phyloP scores from a whole-genome alignment of 139 green algal genomes.

The Choricystis sp. region DNA sequence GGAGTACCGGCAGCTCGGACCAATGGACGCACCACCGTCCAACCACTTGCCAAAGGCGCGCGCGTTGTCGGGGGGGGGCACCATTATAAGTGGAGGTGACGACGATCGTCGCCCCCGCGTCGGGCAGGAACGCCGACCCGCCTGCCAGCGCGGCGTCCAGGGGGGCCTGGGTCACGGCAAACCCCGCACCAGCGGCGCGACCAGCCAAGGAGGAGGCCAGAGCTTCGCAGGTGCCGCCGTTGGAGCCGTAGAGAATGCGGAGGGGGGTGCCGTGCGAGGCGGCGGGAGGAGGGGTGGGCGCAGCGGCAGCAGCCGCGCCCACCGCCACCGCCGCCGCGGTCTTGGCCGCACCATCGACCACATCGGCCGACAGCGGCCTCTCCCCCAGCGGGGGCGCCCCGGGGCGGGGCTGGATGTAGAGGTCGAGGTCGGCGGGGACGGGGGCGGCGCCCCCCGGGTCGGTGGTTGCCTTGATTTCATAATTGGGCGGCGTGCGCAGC shows the following conservation, averaged over 20 bases:
- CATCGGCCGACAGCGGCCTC: not conserved
- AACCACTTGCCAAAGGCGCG: conserved; percentile 6
- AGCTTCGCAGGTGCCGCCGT: conserved; percentile 13
- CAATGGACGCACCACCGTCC: not conserved
- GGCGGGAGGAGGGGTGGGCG: not conserved
- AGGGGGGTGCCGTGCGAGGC: conserved; percentile 6
- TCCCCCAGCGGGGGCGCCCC: not conserved
- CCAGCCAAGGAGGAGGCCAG: conserved; percentile 1
- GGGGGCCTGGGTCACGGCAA: not conserved
- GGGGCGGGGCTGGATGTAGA: conserved; percentile 1
- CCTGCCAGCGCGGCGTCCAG: conserved; percentile 6
- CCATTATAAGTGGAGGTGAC: conserved; percentile 13
- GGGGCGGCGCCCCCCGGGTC: conserved; percentile 9
- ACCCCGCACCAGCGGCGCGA: conserved; percentile 4
- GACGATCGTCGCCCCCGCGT: conserved; percentile 1
- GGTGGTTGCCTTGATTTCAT: not conserved
- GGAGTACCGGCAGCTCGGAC: not conserved
- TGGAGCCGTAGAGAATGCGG: conserved; percentile 12
- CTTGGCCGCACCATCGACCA: too few species aligned
- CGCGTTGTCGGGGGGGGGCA: conserved; percentile 13
- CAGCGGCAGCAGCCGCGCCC: too few species aligned
- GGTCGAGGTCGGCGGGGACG: not conserved
- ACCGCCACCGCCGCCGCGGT: too few species aligned
- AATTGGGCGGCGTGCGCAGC: not conserved
- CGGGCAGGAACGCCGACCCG: too few species aligned